phyloP scores from a whole-genome alignment of 179 eudicot genomes.

The Heliamphora pulchella region DNA sequence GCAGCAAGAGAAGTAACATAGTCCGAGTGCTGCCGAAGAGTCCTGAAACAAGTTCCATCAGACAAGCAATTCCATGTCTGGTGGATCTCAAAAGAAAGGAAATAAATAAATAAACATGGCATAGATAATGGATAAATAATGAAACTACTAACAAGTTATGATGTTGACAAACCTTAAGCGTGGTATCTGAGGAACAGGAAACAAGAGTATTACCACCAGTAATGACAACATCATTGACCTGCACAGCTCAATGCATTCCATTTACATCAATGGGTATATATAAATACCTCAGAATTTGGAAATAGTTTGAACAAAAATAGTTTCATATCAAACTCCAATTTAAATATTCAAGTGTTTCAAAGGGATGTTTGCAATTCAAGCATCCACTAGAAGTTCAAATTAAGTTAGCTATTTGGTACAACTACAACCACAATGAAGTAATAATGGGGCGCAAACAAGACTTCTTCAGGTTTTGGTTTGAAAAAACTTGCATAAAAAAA shows the following conservation, averaged over 20 bases:
- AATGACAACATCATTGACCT: constrained; percentile 95
- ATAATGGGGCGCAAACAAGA: background rate
- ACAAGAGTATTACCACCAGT: constrained; percentile 78
- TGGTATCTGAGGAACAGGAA: constrained; percentile 93
- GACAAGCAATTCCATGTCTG: constrained; percentile 88
- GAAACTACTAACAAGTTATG: constrained; percentile 7
- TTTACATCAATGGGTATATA: background rate
- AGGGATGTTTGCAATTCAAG: background rate
- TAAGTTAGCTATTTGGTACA: background rate
- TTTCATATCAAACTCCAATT: background rate
- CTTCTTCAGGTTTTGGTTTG: background rate
- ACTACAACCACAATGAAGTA: background rate
- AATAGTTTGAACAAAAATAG: background rate
- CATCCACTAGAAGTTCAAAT: background rate
- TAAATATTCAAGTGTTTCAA: background rate
- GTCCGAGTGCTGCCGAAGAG: constrained; percentile 90
- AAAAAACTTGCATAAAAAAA: background rate
- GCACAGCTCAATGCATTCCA: constrained; percentile 24
- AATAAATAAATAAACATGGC: constrained; percentile 7
- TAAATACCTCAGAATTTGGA: background rate
- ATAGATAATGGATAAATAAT: background rate
- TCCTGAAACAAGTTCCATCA: constrained; percentile 70
- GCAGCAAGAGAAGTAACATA: constrained; percentile 96
- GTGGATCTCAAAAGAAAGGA: constrained; percentile 16
- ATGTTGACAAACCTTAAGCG: constrained; percentile 61